phyloP scores from a whole-genome alignment of 176 grass and related monocot genomes.

The Areca catechu region DNA sequence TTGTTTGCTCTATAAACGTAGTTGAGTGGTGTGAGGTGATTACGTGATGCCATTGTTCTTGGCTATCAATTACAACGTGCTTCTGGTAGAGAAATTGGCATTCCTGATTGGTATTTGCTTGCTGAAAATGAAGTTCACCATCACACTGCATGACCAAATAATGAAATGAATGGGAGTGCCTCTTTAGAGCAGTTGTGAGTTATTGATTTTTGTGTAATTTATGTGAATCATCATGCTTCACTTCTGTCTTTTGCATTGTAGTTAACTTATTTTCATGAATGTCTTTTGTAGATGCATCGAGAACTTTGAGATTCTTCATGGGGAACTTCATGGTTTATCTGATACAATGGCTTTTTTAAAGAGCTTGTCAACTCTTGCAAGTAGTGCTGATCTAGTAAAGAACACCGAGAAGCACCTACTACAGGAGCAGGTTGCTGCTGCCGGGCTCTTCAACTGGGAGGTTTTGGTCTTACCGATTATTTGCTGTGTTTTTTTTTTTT shows the following conservation, averaged over 20 bases:
- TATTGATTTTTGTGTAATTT: neutral
- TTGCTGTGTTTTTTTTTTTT: too few relatives aligned
- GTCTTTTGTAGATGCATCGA: constrained; percentile 44
- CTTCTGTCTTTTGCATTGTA: too few relatives aligned
- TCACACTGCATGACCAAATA: constrained; percentile 20
- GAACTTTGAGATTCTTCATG: constrained; percentile 84
- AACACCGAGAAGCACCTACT: constrained; percentile 58
- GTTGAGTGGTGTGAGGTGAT: constrained; percentile 74
- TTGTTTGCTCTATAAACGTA: constrained; percentile 11
- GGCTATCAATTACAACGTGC: constrained; percentile 91
- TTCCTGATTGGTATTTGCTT: constrained; percentile 93
- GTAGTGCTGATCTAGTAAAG: constrained; percentile 35
- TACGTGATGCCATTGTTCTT: constrained; percentile 88
- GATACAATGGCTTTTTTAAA: constrained; percentile 89
- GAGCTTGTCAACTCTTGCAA: constrained; percentile 62
- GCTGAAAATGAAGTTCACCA: constrained; percentile 80
- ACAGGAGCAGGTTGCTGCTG: constrained; percentile 66
- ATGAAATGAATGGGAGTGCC: constrained; percentile 32
- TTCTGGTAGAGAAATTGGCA: constrained; percentile 71
- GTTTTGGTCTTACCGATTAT: constrained; percentile 7
- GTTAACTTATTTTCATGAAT: too few relatives aligned
- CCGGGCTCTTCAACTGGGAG: constrained; percentile 88
- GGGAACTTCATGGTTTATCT: constrained; percentile 65
- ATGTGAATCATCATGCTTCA: neutral
- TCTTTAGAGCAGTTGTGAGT: constrained; percentile 44